Evolutionary conservation across 768 basidiomycete species (phyloP).

Genomic region (Termitomyces sp.): DNA sequence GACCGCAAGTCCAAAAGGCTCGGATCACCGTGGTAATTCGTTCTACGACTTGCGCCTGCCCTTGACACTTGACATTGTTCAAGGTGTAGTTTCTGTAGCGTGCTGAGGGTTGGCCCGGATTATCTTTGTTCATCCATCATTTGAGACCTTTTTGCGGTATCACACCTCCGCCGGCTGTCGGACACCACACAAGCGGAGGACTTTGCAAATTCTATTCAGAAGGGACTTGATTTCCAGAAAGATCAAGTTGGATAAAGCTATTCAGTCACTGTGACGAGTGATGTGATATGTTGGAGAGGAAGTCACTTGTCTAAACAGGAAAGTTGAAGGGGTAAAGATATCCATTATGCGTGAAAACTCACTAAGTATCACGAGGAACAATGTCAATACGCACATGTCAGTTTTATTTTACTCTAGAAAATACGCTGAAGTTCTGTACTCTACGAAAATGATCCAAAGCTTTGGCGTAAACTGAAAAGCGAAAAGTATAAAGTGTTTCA

Average conservation of each 20-base stretch:
- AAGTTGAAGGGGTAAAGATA: neutral
- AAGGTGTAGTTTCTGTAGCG: neutral
- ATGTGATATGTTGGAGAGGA: too few relatives aligned
- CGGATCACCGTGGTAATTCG: neutral
- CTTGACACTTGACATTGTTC: neutral
- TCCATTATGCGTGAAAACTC: neutral
- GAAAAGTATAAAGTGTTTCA: too few relatives aligned
- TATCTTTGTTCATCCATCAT: neutral
- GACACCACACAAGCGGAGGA: neutral
- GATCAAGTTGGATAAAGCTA: constrained; percentile 3
- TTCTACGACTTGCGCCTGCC: neutral
- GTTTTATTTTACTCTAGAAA: neutral
- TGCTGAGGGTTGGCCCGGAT: neutral
- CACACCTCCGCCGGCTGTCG: neutral
- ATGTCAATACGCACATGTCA: neutral
- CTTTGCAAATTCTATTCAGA: neutral
- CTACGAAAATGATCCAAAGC: neutral
- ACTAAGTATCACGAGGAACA: neutral
- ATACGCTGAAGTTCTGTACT: neutral
- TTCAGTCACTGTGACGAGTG: constrained; percentile 2
- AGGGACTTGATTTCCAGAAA: neutral
- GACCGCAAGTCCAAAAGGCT: neutral
- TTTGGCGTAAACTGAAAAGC: too few relatives aligned
- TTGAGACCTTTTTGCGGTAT: neutral
- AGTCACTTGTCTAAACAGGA: neutral